Percentiles rank a stretch among this genome's conserved stretches.
These are phyloP conservation scores for Quercus phellos DNA, from an alignment of 331 rosid species.

Conservation along the genomic window DNA sequence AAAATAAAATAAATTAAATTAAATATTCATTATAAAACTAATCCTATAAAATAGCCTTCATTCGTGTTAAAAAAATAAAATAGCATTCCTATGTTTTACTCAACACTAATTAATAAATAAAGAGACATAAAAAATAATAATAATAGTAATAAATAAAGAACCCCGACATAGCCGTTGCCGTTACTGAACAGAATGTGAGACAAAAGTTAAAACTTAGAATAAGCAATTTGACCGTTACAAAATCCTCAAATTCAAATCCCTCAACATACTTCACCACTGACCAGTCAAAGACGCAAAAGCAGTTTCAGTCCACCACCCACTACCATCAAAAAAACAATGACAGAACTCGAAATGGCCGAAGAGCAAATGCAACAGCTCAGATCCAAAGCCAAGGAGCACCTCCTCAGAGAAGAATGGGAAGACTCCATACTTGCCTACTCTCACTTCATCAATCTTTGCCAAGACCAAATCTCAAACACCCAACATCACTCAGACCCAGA, in stretches of 20 bases:
- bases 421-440: conserved; percentile 53
- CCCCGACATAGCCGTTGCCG: conserved; percentile 26
- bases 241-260: conserved; percentile 11
- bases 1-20: too few relatives aligned
- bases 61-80: too few relatives aligned
- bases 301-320: background rate
- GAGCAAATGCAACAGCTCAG: conserved; percentile 55
- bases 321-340: background rate
- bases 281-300: background rate
- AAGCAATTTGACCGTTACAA: conserved; percentile 43
- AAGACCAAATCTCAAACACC: conserved; percentile 22
- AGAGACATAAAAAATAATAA: background rate
- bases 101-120: too few relatives aligned
- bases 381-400: conserved; percentile 79
- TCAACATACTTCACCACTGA: conserved; percentile 2
- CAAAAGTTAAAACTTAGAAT: background rate
- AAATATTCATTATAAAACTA: too few relatives aligned
- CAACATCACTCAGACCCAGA: conserved; percentile 5
- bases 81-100: too few relatives aligned
- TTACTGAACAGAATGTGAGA: conserved; percentile 3
- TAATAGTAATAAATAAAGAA: background rate
- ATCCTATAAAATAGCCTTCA: too few relatives aligned
- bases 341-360: conserved; percentile 38
- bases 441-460: conserved; percentile 55
- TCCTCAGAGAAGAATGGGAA: conserved; percentile 83